phyloP scores from a whole-genome alignment of 768 basidiomycete species.

The Amyloporia xantha region DNA sequence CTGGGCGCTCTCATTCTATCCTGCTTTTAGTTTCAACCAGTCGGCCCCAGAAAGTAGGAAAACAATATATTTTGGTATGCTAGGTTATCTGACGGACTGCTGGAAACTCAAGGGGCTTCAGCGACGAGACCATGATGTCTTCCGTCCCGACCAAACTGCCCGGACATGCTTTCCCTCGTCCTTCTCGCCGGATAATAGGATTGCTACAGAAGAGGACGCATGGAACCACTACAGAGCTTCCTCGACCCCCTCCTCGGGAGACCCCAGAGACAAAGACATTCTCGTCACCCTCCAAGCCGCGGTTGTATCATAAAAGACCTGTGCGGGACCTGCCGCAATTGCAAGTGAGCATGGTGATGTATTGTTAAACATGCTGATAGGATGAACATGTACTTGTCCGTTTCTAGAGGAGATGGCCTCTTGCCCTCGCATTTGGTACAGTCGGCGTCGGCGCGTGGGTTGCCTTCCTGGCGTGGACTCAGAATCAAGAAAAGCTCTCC shows the following conservation, averaged over 20 bases:
- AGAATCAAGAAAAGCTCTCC: slow-evolving; percentile 73
- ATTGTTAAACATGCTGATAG: neutral
- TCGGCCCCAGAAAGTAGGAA: no score
- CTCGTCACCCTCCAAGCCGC: slow-evolving; percentile 37
- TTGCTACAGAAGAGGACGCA: neutral
- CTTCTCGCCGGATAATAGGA: neutral
- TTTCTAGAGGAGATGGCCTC: slow-evolving; percentile 49
- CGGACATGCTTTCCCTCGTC: neutral
- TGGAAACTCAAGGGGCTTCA: no score
- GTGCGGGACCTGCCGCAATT: slow-evolving; percentile 38
- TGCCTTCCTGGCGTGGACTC: slow-evolving; percentile 60
- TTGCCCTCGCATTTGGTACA: slow-evolving; percentile 39
- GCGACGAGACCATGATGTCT: neutral
- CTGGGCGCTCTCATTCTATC: no score
- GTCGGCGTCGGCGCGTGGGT: slow-evolving; percentile 60
- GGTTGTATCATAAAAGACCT: slow-evolving; percentile 37
- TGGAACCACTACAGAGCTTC: slow-evolving; percentile 7
- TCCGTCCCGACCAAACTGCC: neutral
- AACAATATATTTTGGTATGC: no score
- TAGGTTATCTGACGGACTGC: no score
- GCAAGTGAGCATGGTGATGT: slow-evolving; percentile 23
- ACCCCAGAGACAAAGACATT: slow-evolving; percentile 33
- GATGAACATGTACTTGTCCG: neutral
- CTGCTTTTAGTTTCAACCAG: no score
- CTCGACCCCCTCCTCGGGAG: slow-evolving; percentile 3